Evolutionary conservation across 2,329 filamentous ascomycete genomes (phyloP), one percentile per base, ranked within the genome.

Genomic region (Xylaria arbuscula): DNA sequence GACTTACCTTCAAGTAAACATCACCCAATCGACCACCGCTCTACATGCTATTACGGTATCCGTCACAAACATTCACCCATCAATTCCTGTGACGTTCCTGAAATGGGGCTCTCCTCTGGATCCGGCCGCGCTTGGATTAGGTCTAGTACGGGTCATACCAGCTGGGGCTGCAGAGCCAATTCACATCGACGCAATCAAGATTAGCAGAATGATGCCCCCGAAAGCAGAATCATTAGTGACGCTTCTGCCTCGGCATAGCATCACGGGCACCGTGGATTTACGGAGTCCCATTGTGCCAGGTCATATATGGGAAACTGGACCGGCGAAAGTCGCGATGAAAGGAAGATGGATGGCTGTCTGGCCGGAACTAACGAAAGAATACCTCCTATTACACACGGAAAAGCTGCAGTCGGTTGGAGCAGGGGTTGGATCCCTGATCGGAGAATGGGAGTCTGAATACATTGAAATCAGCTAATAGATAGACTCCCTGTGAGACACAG

Each of bases 261-360:
- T 32, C 7, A 55, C 48, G 13, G 61, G 40, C 32, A 53, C 22
- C 8, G 7, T 66, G 22, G 56, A 55, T 17, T 47, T 66, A 32
- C 48, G 56, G 11, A 40, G 51, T 19, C 48, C 63, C 10, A 50
- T 40, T 28, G 19, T 61, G 11, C 40, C 63, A 13, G 24, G 40
- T 15, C 2, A 8, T 34, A 17, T 50, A 11, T 66, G 48, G 50
- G 50, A 61, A 34, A 32, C 48, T 45, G 48, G 63, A 2, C 56
- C 63, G 15, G 56, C 15, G 10, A 66, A 42, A 19, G 56, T 66
- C 19, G 51, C 9, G 50, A 55, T 66, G 24, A 40, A 51, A 40
- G 56, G 63, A n/a, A 60, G 50, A 50, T 61, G 56, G 63, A 61
- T 66, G 56, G 63, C 56, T 34, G 56, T 61, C 19, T 66, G 50